Evolutionary conservation across 805 yeast genomes (phyloP).

Genomic region (Ogataea ramenticola): DNA sequence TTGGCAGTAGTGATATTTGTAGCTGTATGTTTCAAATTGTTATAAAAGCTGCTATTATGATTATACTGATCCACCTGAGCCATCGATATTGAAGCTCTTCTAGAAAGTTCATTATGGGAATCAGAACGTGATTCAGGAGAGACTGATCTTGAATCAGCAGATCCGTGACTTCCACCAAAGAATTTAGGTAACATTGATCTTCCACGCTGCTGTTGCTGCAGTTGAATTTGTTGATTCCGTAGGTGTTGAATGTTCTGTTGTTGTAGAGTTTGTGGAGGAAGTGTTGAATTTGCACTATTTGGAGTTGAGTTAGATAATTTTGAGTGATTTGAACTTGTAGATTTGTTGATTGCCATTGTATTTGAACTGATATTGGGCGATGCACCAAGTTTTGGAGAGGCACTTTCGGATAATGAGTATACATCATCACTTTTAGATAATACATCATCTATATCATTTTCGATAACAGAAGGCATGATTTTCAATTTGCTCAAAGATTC

Average conservation of each 20-base stretch:
- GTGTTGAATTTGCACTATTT: not conserved
- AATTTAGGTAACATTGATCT: constrained; percentile 15
- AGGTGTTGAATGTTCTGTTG: not conserved
- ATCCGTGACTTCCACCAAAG: constrained; percentile 1
- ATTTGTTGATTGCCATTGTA: not conserved
- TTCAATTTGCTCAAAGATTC: constrained; percentile 20
- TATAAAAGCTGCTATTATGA: constrained; percentile 7
- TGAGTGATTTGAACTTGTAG: not conserved
- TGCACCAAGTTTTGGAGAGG: not conserved
- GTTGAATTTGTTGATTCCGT: not conserved
- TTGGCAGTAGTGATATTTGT: constrained; percentile 10
- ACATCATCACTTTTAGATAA: constrained; percentile 11
- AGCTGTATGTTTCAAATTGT: constrained; percentile 19
- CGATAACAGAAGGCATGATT: constrained; percentile 25
- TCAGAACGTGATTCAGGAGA: constrained; percentile 16
- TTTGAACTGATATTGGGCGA: not conserved
- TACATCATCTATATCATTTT: constrained; percentile 26
- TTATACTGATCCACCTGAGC: constrained; percentile 11
- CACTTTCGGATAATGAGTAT: not conserved
- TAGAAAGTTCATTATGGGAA: constrained; percentile 9
- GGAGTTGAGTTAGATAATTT: not conserved
- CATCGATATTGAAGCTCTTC: constrained; percentile 16
- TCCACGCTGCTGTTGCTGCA: constrained; percentile 6
- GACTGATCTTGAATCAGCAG: constrained; percentile 1
- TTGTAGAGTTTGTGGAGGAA: not conserved